Evolutionary conservation across 2,329 filamentous ascomycete genomes (phyloP), one percentile per base, ranked within the genome.

Genomic region (Fusarium subtropicale): DNA sequence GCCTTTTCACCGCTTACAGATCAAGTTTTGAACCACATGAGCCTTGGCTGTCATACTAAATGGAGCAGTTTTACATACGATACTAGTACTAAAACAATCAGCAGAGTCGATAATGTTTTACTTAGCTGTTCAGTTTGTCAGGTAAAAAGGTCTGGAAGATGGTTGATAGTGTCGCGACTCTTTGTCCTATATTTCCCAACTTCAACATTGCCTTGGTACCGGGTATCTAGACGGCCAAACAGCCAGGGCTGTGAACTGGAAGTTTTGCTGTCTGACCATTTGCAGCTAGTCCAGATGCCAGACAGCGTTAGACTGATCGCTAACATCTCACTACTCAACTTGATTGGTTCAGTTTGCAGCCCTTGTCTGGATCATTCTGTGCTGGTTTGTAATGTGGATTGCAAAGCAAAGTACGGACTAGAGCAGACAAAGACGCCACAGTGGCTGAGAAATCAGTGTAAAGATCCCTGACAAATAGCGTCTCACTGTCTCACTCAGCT

Each of bases 401-500:
- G 30, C 0, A 5, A 42, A 56, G 34, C 0, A 13, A 41, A 47
- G 20, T n/a, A n/a, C n/a, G n/a, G n/a, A n/a, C n/a, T 24, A 55
- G 3, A 3, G 10, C 1, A 2, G 28, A 30, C 8, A 0, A 6
- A 26, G 1, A 28, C 13, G 60, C 60, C 60, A 62, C 47, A 36
- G 60, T 62, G 60, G 59, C 56, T 46, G 7, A 18, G 10, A 24
- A 30, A 22, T 33, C n/a, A 7, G 9, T 11, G 15, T 7, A 1
- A 8, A 4, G 1, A 4, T 7, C 5, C 24, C 56, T 62, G 59
- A 62, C 59, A 62, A 62, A 62, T 61, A 16, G 28, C 28, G 3
- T 61, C 20, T 47, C 18, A 62, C 41, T 62, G 3, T 61, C 20
- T 47, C 18, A 62, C 41, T 62, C n/a, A 62, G 34, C 57, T 8